Base-by-base conservation (phyloP, 768 basidiomycete genomes). In the Tulasnella sp. region DNA sequence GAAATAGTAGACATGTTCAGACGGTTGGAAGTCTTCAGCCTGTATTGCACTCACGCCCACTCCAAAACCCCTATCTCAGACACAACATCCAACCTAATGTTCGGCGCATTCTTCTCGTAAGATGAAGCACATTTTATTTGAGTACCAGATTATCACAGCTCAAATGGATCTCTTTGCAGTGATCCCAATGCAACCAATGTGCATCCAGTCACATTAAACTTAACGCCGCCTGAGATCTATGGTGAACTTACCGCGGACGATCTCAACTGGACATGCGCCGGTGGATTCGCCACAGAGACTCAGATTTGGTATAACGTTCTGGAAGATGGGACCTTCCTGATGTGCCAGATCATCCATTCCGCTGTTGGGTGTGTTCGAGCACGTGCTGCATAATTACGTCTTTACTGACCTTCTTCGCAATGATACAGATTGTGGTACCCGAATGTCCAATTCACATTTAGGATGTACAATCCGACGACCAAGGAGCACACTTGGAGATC, bases 371-470 rank as follows among this genome's bases (percentile, higher is more conserved):
- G 66, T 70, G 88, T 76, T n/a, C n/a, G n/a, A n/a, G 32, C 34
- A 50, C 41, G 48, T 59, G 23, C 43, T 49, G 4, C 65, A 45
- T 60, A 47, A 63, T 26, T 61, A 30, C 34, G n/a, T 34, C 62
- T 26, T 34, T 27, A 59, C 32, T 56, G 61, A 65, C 53, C 66
- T 61, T 5, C 51, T 26, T 34, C 9, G 45, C 11, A n/a, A 15
- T 26, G 13, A 27, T 32, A 27, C 64, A 95, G 93, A 23, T 70
- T 97, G 62, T 93, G 94, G 83, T 94, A 88, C 68, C 93, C 96
- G 3, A 89, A 86, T 29, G 84, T 95, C 67, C 95, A 99, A 72
- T 90, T 97, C 71, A 88, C 84, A 3, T 93, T 84, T 82, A 95
- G 93, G 73, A 73, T 87, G 52, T 85, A 80, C 74, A 80, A 96